Percentiles rank a stretch among this genome's conserved stretches.
Evolutionary conservation across 495 filamentous ascomycete genomes (phyloP).

Genomic region (Podospora sp.): DNA sequence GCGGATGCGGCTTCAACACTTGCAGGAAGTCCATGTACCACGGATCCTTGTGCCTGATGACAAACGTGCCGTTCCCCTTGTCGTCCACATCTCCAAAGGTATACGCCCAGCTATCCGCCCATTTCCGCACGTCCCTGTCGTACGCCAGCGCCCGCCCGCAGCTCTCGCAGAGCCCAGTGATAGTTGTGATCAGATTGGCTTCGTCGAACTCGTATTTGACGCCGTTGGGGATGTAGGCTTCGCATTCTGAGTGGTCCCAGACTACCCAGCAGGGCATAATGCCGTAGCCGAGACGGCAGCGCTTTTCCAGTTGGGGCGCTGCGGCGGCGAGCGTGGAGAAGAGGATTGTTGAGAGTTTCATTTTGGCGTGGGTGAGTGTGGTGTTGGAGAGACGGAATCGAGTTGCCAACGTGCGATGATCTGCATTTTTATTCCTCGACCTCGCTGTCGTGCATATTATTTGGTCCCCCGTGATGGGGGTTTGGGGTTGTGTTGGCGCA

Average conservation of each 20-base stretch:
- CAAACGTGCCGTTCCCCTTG: conserved; percentile 8
- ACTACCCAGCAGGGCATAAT: conserved; percentile 6
- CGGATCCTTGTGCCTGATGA: background rate
- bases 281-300: conserved; percentile 3
- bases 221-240: background rate
- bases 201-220: conserved; percentile 11
- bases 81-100: background rate
- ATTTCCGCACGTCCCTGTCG: background rate
- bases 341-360: conserved; percentile 11
- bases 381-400: too few species aligned
- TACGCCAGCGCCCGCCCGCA: background rate
- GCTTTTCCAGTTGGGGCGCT: background rate
- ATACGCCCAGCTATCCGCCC: background rate
- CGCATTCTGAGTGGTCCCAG: conserved; percentile 14
- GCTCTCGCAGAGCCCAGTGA: conserved; percentile 4
- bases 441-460: background rate
- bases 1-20: conserved; percentile 2
- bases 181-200: background rate
- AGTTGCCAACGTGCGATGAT: too few species aligned
- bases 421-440: background rate
- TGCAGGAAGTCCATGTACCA: background rate
- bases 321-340: background rate
- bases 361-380: background rate
- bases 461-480: background rate
- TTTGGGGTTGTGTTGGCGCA: conserved; percentile 1